Percentiles rank a stretch among this genome's conserved stretches.
These are phyloP conservation scores for Populus tomentosa DNA, from an alignment of 441 rosid genomes.

Conservation along the genomic window DNA sequence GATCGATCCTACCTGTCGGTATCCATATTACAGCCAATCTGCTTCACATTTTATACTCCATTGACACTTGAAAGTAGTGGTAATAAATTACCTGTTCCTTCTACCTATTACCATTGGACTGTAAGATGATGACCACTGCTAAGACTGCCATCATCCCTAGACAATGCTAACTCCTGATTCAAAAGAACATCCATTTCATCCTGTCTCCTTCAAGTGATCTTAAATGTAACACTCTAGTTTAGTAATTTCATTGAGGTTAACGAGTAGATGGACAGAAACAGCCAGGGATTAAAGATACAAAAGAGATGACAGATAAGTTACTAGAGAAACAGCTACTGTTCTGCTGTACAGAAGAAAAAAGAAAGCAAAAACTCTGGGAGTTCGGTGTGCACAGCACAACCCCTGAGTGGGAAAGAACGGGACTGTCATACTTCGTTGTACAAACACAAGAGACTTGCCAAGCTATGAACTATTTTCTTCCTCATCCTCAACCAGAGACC, in stretches of 20 bases:
- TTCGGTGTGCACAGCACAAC: neutral
- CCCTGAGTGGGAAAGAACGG: neutral
- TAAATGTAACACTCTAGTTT: neutral
- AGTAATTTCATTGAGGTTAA: too few relatives aligned
- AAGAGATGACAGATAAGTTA: neutral
- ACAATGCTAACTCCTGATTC: neutral
- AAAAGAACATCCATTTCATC: neutral
- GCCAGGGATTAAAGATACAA: neutral
- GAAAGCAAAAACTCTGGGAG: neutral
- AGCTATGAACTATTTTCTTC: constrained; percentile 6
- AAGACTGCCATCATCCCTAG: neutral
- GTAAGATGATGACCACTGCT: neutral
- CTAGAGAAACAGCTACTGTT: neutral
- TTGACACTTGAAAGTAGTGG: neutral
- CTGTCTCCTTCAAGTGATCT: neutral
- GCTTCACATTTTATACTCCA: neutral
- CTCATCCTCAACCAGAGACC: constrained; percentile 41
- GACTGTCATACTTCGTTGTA: neutral
- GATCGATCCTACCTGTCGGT: neutral
- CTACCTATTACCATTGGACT: neutral
- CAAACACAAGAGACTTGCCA: neutral
- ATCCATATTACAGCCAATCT: neutral
- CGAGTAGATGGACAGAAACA: neutral
- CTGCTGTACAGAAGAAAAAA: neutral
- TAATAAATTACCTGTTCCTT: neutral